Conservation (phyloP, 176 grass and related monocot species). For the Musa troglodytarum region DNA sequence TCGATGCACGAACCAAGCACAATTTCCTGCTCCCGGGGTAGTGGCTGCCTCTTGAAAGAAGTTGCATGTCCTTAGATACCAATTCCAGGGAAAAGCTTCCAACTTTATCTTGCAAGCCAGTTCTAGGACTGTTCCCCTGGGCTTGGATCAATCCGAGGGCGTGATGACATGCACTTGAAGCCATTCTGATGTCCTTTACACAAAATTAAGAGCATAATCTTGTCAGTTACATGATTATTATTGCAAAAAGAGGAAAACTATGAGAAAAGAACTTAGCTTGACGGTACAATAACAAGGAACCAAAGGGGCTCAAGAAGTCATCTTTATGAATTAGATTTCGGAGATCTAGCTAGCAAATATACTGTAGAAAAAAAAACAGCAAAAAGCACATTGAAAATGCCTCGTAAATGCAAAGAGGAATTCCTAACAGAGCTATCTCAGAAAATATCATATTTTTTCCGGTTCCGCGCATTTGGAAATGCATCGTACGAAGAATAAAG, state of each 20-base stretch:
- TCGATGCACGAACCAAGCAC: constrained; percentile 15
- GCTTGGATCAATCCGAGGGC: constrained; percentile 16
- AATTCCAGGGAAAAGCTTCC: neutral
- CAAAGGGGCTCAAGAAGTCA: neutral
- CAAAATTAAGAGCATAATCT: neutral
- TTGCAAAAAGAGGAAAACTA: neutral
- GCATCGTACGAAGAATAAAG: neutral
- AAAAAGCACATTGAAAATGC: too few species aligned
- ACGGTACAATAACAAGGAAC: too few species aligned
- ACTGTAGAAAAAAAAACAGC: neutral
- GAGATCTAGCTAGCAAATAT: neutral
- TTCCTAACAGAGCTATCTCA: too few species aligned
- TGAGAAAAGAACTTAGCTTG: neutral
- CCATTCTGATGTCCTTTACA: constrained; percentile 33
- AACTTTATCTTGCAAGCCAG: constrained; percentile 3
- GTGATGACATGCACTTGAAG: constrained; percentile 24
- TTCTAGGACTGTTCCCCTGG: neutral
- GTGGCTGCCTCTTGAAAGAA: constrained; percentile 15
- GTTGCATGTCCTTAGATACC: neutral
- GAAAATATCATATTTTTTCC: neutral
- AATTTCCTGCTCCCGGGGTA: constrained; percentile 10
- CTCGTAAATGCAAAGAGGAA: too few species aligned
- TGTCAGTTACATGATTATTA: neutral
- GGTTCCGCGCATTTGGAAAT: neutral
- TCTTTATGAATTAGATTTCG: neutral